Evolutionary conservation across 495 filamentous ascomycete species (phyloP).

Genomic region (Chaetomium fimeti): DNA sequence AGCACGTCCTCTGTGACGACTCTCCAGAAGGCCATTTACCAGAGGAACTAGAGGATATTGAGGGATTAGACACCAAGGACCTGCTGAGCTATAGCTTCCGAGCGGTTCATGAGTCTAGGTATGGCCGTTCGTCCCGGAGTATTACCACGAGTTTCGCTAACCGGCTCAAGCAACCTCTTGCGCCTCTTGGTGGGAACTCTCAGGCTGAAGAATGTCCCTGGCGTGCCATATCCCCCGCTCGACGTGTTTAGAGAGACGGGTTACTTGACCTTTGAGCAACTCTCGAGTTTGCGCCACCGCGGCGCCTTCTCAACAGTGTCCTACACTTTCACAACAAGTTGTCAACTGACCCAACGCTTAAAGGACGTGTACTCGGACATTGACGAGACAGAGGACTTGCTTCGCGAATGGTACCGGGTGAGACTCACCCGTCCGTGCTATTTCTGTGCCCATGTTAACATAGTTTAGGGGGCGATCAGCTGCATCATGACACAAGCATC

Average conservation of each 20-base stretch:
- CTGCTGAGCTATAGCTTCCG: conserved; percentile 90
- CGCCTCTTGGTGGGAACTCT: conserved; percentile 54
- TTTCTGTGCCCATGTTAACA: conserved; percentile 19
- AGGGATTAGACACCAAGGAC: conserved; percentile 75
- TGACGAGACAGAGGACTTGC: conserved; percentile 42
- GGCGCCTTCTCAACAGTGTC: conserved; percentile 94
- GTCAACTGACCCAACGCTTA: conserved; percentile 53
- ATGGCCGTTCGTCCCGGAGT: conserved; percentile 21
- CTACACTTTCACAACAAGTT: conserved; percentile 79
- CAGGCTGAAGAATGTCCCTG: conserved; percentile 32
- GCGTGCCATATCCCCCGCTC: conserved; percentile 39
- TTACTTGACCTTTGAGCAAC: conserved; percentile 70
- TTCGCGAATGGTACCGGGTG: conserved; percentile 70
- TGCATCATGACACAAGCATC: conserved; percentile 69
- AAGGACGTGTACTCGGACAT: conserved; percentile 34
- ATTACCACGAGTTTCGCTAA: conserved; percentile 29
- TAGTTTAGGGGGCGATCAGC: conserved; percentile 53
- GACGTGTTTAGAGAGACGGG: conserved; percentile 60
- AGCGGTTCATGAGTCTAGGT: conserved; percentile 89
- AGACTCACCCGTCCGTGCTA: conserved; percentile 23
- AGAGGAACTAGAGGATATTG: conserved; percentile 64
- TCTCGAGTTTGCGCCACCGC: conserved; percentile 80
- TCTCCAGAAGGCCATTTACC: conserved; percentile 86
- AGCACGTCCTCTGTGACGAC: conserved; percentile 77
- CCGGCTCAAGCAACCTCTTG: conserved; percentile 50